A percentile compares a stretch with the other conserved stretches of the same genome.
phyloP scores from a whole-genome alignment of 2,329 filamentous ascomycete species.

The Biscogniauxia marginata region DNA sequence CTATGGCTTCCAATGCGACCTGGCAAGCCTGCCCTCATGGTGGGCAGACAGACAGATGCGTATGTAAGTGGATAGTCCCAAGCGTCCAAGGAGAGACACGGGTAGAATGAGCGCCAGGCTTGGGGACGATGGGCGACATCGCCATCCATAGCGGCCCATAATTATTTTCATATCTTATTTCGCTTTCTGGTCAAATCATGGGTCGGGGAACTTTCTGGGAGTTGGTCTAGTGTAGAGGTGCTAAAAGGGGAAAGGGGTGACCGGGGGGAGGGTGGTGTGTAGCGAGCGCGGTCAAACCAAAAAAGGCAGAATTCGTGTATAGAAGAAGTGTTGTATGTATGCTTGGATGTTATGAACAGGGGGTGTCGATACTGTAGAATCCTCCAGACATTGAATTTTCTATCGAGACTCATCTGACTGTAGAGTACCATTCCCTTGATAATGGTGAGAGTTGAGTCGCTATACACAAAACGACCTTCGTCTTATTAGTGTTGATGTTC shows the following conservation, averaged over 20 bases:
- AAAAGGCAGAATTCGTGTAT: no score
- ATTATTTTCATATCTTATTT: slow-evolving; percentile 27
- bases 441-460: no score
- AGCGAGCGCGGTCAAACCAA: not conserved
- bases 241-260: not conserved
- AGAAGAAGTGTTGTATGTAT: no score
- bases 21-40: no score
- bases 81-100: slow-evolving; percentile 12
- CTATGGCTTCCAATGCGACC: slow-evolving; percentile 20
- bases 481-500: not conserved
- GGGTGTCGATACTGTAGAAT: no score
- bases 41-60: slow-evolving; percentile 10
- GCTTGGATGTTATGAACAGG: no score
- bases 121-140: no score
- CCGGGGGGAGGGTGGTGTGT: not conserved
- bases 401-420: no score
- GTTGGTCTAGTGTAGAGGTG: not conserved
- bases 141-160: slow-evolving; percentile 16
- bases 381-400: no score
- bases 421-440: no score
- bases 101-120: no score
- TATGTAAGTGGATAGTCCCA: slow-evolving; percentile 13
- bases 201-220: not conserved
- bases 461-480: not conserved
- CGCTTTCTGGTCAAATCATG: slow-evolving; percentile 26